Evolutionary conservation across 1,284 basidiomycete genomes (phyloP), one percentile per base, ranked within the genome.

Genomic region (Pseudozyma sp.): DNA sequence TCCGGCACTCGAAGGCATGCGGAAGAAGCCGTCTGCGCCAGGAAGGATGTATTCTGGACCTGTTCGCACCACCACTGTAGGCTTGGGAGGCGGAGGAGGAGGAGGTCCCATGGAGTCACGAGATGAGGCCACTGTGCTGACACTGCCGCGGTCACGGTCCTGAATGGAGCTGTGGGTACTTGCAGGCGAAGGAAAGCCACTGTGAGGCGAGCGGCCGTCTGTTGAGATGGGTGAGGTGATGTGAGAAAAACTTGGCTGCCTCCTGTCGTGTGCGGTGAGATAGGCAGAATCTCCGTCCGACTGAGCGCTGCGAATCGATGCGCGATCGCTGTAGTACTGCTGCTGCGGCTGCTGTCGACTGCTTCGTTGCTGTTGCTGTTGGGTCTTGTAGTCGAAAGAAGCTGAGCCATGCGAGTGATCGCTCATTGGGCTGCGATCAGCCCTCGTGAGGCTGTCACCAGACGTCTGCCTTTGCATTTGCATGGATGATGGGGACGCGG

Each of bases 11-110:
- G 59, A 40, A 9, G 70, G 75, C 52, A 67, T 59, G 0, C 67
- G 64, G 62, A 76, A 79, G 55, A 79, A 79, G 14, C 77, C 77
- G 51, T 79, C 73, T 13, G 71, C 68, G 13, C 69, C 72, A 0
- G 77, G 77, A 3, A 72, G 47, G 14, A 79, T 79, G 71, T 70
- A 78, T 8, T 78, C 76, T 9, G 76, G 73, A 55, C 63, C 58
- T 25, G 48, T 68, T 21, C 60, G 43, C 7, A 74, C 19, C 44
- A 43, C 68, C 1, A 48, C 54, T 1, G 48, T 18, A 9, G 64
- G 52, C 45, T 76, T 78, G 13, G 65, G 72, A 19, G 76, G 76
- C 18, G 67, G 73, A 3, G 63, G 71, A 6, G 73, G 73, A 19
- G 73, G 73, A 9, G 57, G 68, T 11, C 59, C 62, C 42, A 71